Percentiles rank a stretch among this genome's conserved stretches.
phyloP scores from a whole-genome alignment of 2,329 filamentous ascomycete species.

The Chaetomium sp. region DNA sequence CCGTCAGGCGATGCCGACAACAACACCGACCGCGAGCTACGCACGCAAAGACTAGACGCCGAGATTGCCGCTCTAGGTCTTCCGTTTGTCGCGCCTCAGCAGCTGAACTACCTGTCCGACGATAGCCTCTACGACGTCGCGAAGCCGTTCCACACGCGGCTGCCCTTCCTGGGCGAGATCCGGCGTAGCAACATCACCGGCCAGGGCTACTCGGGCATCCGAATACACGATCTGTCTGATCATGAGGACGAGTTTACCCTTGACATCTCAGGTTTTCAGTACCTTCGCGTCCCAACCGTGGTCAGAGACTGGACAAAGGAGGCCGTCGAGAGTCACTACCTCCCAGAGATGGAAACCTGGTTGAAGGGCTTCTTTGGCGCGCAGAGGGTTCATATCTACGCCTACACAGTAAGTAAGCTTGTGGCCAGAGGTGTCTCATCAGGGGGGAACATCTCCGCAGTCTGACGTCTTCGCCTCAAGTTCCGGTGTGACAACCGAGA shows the following conservation, averaged over 20 bases:
- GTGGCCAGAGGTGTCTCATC: neutral
- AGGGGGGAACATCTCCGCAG: neutral
- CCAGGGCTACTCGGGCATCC: neutral
- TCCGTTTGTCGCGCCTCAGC: neutral
- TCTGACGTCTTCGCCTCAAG: neutral
- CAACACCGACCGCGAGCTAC: neutral
- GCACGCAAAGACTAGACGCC: neutral
- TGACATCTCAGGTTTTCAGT: neutral
- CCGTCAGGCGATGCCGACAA: neutral
- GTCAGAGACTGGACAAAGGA: neutral
- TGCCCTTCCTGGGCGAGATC: neutral
- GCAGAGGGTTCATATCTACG: neutral
- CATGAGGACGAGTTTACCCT: neutral
- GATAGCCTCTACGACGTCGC: neutral
- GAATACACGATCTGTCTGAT: neutral
- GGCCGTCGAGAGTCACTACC: neutral
- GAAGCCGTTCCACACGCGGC: neutral
- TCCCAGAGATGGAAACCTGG: neutral
- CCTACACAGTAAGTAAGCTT: neutral
- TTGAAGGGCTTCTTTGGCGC: neutral
- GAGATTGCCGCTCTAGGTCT: neutral
- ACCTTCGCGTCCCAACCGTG: neutral
- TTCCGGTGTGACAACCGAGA: neutral
- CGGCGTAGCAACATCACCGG: neutral
- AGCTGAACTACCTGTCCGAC: neutral